Conservation (phyloP, 2,329 filamentous ascomycete species). For the Gnomoniopsis sp. region DNA sequence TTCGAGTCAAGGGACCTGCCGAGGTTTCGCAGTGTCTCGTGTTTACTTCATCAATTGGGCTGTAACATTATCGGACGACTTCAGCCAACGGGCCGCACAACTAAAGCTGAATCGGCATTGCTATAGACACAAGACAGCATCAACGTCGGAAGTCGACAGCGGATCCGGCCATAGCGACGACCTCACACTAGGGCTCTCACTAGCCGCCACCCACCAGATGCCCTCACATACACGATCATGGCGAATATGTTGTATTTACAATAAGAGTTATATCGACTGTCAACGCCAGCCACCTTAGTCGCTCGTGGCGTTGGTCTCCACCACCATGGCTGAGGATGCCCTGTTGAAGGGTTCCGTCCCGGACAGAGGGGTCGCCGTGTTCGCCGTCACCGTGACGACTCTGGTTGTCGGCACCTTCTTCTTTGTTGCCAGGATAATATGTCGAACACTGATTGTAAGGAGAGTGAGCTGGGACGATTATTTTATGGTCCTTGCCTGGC, state of each 20-base stretch:
- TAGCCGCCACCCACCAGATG: background rate
- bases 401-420: conserved; percentile 70
- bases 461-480: conserved; percentile 74
- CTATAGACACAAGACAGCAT: background rate
- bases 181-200: background rate
- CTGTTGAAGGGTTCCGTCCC: conserved; percentile 29
- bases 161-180: background rate
- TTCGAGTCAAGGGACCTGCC: too few relatives aligned
- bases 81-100: too few relatives aligned
- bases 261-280: background rate
- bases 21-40: too few relatives aligned
- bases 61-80: too few relatives aligned
- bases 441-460: conserved; percentile 69
- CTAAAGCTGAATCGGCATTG: too few relatives aligned
- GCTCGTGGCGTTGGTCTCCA: background rate
- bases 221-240: background rate
- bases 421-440: conserved; percentile 70
- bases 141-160: background rate
- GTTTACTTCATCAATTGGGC: too few relatives aligned
- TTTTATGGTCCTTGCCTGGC: conserved; percentile 77
- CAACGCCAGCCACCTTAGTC: conserved; percentile 8
- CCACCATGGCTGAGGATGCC: conserved; percentile 7
- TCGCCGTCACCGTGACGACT: conserved; percentile 67
- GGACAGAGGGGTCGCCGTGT: conserved; percentile 58
- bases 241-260: background rate